Percentiles rank a stretch among this genome's conserved stretches.
Conservation (phyloP, 1,139 yeast species). For the Keqinozyma sinolaborantium region DNA sequence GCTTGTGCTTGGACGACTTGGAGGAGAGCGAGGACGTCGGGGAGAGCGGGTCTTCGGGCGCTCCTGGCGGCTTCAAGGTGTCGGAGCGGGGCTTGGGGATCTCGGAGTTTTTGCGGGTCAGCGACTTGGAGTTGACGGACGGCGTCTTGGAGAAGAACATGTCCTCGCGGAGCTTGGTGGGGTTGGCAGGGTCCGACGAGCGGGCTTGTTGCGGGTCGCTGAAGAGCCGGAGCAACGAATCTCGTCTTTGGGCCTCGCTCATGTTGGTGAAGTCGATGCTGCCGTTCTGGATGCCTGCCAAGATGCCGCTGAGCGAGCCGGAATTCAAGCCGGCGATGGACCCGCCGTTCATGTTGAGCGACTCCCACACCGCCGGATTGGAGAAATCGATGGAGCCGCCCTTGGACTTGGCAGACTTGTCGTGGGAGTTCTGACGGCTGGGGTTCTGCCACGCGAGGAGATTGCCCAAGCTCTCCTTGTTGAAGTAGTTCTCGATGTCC, state of each 20-base stretch:
- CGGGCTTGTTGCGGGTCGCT: constrained; percentile 19
- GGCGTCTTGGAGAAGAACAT: constrained; percentile 28
- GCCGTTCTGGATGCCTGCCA: constrained; percentile 36
- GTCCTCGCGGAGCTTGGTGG: constrained; percentile 35
- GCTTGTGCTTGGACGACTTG: constrained; percentile 28
- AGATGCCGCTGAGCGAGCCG: constrained; percentile 34
- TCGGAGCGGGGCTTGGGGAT: constrained; percentile 1
- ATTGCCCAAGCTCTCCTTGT: constrained; percentile 39
- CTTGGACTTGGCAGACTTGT: constrained; percentile 15
- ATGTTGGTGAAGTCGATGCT: constrained; percentile 39
- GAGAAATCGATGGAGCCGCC: constrained; percentile 29
- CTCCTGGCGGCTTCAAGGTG: constrained; percentile 5
- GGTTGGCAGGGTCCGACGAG: neutral
- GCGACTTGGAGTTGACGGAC: constrained; percentile 5
- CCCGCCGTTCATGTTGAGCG: constrained; percentile 16
- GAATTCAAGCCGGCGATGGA: constrained; percentile 25
- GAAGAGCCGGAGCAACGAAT: constrained; percentile 36
- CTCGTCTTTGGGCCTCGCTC: constrained; percentile 42
- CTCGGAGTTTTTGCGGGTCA: constrained; percentile 1
- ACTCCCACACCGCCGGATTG: constrained; percentile 21
- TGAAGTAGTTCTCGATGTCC: constrained; percentile 37
- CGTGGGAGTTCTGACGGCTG: constrained; percentile 12
- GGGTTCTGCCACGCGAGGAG: constrained; percentile 24
- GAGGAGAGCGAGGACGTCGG: constrained; percentile 39
- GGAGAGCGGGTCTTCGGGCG: constrained; percentile 14